These are phyloP conservation scores for Lophium mytilinum DNA, from an alignment of 495 filamentous ascomycete genomes.

Conservation along the genomic window DNA sequence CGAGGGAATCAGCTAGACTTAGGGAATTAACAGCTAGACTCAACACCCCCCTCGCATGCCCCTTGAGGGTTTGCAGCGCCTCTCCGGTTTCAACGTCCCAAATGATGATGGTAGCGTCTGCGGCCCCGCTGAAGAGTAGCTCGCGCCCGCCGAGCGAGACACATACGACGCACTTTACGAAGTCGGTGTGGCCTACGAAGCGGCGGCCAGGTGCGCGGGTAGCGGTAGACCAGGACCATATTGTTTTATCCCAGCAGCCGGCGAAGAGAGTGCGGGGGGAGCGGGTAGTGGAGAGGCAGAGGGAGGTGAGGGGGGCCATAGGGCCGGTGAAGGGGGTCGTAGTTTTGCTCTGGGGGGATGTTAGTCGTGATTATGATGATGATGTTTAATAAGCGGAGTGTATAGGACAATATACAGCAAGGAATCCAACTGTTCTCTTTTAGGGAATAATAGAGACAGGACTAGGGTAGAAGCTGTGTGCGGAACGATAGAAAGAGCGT, in stretches of 20 bases:
- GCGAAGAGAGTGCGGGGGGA: slow-evolving; percentile 55
- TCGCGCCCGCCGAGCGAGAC: slow-evolving; percentile 43
- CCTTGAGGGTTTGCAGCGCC: slow-evolving; percentile 64
- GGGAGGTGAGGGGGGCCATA: slow-evolving; percentile 65
- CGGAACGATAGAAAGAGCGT: too few species aligned
- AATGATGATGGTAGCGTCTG: slow-evolving; percentile 77
- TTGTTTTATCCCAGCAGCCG: slow-evolving; percentile 85
- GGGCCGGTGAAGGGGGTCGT: slow-evolving; percentile 60
- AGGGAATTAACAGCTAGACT: slow-evolving; percentile 63
- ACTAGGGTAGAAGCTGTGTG: too few species aligned
- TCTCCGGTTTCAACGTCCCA: slow-evolving; percentile 65
- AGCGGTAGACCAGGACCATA: slow-evolving; percentile 71
- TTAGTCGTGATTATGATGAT: neutral
- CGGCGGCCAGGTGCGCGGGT: slow-evolving; percentile 44
- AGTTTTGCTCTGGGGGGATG: neutral
- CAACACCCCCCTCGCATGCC: slow-evolving; percentile 70
- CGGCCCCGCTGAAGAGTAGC: slow-evolving; percentile 73
- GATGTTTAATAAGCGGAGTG: too few species aligned
- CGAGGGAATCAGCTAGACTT: neutral
- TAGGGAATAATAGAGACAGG: slow-evolving; percentile 1
- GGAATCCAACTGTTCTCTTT: too few species aligned
- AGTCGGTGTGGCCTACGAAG: slow-evolving; percentile 79
- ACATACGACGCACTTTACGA: slow-evolving; percentile 68
- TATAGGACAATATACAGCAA: too few species aligned
- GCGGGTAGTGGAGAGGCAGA: slow-evolving; percentile 53